A percentile compares a stretch with the other conserved stretches of the same genome.
Evolutionary conservation across 2,329 filamentous ascomycete genomes (phyloP).

Genomic region (Epichloe festucae): DNA sequence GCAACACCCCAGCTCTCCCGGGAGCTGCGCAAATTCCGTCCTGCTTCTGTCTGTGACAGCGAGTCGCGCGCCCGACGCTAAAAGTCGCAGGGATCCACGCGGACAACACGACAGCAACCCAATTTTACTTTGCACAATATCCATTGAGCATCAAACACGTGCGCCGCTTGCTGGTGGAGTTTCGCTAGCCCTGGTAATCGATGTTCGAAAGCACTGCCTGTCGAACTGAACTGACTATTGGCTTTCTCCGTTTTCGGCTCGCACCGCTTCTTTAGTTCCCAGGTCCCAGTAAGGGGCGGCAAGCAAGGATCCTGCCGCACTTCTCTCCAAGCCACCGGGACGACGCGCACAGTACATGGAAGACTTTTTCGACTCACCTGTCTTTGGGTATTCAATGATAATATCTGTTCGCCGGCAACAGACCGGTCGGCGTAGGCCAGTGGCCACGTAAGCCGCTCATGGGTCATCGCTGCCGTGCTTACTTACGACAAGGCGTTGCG

Average conservation of each 20-base stretch:
- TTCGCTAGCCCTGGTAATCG: not conserved
- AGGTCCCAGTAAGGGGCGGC: conserved; percentile 10
- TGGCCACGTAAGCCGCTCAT: not conserved
- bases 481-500: not conserved
- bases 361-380: not conserved
- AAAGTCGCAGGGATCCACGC: not conserved
- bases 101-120: conserved; percentile 4
- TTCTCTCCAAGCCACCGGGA: conserved; percentile 9
- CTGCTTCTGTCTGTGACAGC: not conserved
- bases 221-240: not conserved
- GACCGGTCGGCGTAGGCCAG: not conserved
- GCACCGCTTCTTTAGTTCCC: conserved; percentile 21
- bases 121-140: conserved; percentile 10
- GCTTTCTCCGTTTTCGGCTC: conserved; percentile 20
- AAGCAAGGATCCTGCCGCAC: conserved; percentile 12
- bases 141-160: conserved; percentile 24
- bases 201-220: not conserved
- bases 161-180: conserved; percentile 14
- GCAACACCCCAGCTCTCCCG: not conserved
- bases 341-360: not conserved
- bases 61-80: not conserved
- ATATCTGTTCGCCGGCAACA: not conserved
- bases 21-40: not conserved
- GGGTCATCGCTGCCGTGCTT: not conserved
- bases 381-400: not conserved